These are phyloP conservation scores for Euphorbia lathyris DNA, from an alignment of 345 rosid genomes.

Conservation along the genomic window DNA sequence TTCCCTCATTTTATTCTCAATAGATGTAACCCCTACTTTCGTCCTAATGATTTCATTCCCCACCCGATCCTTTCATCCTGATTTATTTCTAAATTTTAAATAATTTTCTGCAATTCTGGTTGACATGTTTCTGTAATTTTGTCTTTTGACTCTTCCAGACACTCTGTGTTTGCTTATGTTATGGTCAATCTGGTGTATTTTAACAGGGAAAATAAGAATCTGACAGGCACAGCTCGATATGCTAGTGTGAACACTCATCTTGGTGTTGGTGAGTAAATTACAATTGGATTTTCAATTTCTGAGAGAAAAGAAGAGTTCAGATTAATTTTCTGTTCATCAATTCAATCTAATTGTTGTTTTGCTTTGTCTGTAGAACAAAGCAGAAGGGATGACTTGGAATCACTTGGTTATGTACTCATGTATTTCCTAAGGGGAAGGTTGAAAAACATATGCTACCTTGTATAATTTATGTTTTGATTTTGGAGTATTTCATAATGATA, in stretches of 20 bases:
- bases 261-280: slow-evolving; percentile 28
- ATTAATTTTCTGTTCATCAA: background rate
- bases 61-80: too few relatives aligned
- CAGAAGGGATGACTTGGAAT: slow-evolving; percentile 34
- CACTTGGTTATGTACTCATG: slow-evolving; percentile 35
- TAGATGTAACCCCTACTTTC: too few relatives aligned
- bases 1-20: too few relatives aligned
- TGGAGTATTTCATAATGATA: background rate
- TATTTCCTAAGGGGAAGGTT: slow-evolving; percentile 35
- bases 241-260: slow-evolving; percentile 34
- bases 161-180: background rate
- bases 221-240: slow-evolving; percentile 33
- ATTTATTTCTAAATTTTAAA: background rate
- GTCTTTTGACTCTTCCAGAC: background rate
- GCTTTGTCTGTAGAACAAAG: slow-evolving; percentile 25
- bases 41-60: too few relatives aligned
- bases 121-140: background rate
- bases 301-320: background rate
- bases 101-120: background rate
- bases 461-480: background rate
- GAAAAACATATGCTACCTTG: background rate
- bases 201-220: slow-evolving; percentile 31
- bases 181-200: slow-evolving; percentile 5
- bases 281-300: background rate
- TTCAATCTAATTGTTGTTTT: slow-evolving; percentile 2